Base-by-base conservation (phyloP, 305 asterid species). In the Ruellia speciosa region DNA sequence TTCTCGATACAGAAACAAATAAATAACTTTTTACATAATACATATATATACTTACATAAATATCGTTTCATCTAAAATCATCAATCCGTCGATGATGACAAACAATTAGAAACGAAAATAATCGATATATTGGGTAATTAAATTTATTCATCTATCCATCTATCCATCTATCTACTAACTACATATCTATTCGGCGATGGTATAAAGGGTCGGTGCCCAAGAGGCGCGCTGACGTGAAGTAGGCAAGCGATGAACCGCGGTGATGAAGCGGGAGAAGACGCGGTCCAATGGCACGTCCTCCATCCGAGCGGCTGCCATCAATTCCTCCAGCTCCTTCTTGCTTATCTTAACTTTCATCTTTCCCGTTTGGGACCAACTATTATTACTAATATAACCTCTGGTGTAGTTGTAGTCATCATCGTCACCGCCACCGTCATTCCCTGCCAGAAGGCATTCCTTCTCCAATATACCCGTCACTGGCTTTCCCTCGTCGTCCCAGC, bases 391-490 rank as follows among this genome's bases (percentile, higher is more conserved):
- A 24, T 4, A 24, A 24, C 31, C 31, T 24, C 31, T 4, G 31
- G 2, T 4, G 31, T 24, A 24, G 31, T 24, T 24, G 31, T 24
- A n/a, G n/a, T n/a, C 20, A 18, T 57, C 12, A 0, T 69, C 14
- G 37, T 18, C 48, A 9, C 15, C 15, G 46, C 5, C 9, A 55
- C 54, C 37, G 15, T 57, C 62, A 12, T 37, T 37, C 41, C 71
- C 71, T 12, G 6, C 48, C 52, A 60, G 18, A 0, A 59, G n/a
- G 14, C 62, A 52, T 34, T 66, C 62, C 37, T 66, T 66, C 47
- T 58, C 66, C 49, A n/a, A n/a, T n/a, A n/a, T n/a, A n/a, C n/a
- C n/a, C n/a, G n/a, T n/a, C n/a, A n/a, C n/a, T n/a, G 31, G 31
- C 2, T 17, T 13, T 11, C 48, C 48, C 2, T 43, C 15, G 50